Evolutionary conservation across 345 rosid species (phyloP).

Genomic region (Linum tenue): DNA sequence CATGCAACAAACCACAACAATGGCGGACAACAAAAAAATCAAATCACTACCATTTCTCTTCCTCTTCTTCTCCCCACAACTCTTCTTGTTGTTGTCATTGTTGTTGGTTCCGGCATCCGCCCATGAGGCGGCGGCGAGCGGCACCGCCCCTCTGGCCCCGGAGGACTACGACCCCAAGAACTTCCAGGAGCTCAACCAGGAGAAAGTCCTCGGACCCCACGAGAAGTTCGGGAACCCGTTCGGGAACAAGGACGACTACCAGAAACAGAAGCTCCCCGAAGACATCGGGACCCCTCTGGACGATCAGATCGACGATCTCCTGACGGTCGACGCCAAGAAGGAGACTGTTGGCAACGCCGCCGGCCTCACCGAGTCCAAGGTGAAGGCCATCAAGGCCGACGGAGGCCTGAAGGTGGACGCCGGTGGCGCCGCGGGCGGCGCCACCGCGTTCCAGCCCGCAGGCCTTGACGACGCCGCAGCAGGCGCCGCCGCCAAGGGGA

Average conservation of each 20-base stretch:
- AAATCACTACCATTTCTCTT: neutral
- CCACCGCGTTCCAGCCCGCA: neutral
- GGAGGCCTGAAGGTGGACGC: neutral
- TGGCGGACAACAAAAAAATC: neutral
- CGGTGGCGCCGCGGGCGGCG: neutral
- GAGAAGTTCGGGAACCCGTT: neutral
- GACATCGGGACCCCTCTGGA: neutral
- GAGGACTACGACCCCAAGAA: neutral
- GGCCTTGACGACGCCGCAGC: neutral
- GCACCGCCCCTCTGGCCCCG: neutral
- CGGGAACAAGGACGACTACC: neutral
- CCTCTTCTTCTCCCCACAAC: neutral
- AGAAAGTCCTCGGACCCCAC: neutral
- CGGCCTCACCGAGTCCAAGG: neutral
- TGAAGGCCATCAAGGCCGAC: neutral
- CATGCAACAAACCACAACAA: neutral
- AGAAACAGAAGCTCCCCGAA: neutral
- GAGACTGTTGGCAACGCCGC: neutral
- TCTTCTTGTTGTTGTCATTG: neutral
- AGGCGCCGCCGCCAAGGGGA: neutral
- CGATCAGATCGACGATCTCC: neutral
- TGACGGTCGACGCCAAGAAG: neutral
- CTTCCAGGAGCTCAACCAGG: neutral
- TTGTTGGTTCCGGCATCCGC: neutral
- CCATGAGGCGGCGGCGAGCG: neutral